phyloP scores from a whole-genome alignment of 257 asterid genomes.

The Solanum virginianum region DNA sequence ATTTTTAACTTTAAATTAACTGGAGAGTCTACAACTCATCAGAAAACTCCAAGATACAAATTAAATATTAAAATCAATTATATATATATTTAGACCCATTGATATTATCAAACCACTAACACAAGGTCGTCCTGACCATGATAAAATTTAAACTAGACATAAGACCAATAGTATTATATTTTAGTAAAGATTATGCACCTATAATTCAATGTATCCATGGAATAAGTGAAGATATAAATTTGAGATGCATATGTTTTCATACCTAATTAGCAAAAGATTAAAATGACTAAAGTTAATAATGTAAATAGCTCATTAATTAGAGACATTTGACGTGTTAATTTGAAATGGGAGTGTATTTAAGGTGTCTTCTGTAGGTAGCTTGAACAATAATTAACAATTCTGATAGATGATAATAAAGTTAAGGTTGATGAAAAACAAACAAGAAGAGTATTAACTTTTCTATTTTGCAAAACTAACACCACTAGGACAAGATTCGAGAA shows the following conservation, averaged over 20 bases:
- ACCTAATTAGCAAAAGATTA: neutral
- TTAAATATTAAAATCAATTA: neutral
- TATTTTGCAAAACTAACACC: neutral
- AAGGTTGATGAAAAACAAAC: neutral
- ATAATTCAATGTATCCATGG: neutral
- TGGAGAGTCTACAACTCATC: neutral
- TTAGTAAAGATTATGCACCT: neutral
- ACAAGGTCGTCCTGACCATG: neutral
- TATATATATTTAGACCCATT: neutral
- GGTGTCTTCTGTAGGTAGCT: neutral
- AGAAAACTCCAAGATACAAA: neutral
- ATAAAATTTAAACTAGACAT: neutral
- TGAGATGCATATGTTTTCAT: neutral
- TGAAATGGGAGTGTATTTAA: neutral
- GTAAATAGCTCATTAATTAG: neutral
- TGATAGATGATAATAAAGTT: neutral
- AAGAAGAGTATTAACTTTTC: neutral
- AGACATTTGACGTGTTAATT: neutral
- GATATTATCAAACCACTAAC: neutral
- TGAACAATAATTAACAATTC: neutral
- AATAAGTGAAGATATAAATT: neutral
- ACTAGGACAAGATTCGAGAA: neutral
- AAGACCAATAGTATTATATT: neutral
- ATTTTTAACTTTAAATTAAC: neutral
- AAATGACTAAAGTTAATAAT: neutral